Conservation (phyloP, 352 stramenopile genomes). For the Phytophthora pistaciae region DNA sequence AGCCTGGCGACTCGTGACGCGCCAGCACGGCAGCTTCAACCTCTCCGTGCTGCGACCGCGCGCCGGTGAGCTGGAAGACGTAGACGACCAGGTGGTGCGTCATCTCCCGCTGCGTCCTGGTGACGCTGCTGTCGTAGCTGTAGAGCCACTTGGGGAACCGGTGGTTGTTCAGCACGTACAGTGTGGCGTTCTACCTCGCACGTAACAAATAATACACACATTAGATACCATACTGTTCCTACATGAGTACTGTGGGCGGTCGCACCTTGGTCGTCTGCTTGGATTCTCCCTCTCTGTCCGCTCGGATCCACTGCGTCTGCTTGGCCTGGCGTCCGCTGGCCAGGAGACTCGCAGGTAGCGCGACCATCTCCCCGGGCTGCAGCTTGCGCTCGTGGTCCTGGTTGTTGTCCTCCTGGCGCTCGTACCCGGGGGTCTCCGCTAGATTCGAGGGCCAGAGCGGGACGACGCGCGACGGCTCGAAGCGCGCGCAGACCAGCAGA, state of each 20-base stretch:
- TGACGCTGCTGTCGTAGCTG: slow-evolving; percentile 59
- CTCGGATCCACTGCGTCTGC: slow-evolving; percentile 44
- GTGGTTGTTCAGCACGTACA: slow-evolving; percentile 64
- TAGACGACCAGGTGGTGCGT: slow-evolving; percentile 55
- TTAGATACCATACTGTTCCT: not conserved
- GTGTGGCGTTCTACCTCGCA: slow-evolving; percentile 35
- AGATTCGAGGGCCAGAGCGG: slow-evolving; percentile 18
- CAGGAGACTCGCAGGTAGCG: slow-evolving; percentile 27
- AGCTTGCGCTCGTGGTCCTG: slow-evolving; percentile 23
- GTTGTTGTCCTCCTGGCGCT: not conserved
- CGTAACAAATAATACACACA: not conserved
- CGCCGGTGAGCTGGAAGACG: slow-evolving; percentile 34
- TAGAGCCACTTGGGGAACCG: slow-evolving; percentile 64
- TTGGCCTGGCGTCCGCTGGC: slow-evolving; percentile 3
- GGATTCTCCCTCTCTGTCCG: slow-evolving; percentile 42
- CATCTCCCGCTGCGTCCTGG: slow-evolving; percentile 55
- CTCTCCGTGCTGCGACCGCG: slow-evolving; percentile 4
- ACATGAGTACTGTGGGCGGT: not conserved
- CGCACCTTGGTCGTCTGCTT: slow-evolving; percentile 48
- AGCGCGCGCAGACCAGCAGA: slow-evolving; percentile 46
- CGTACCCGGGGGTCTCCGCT: not conserved
- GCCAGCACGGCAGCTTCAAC: slow-evolving; percentile 37
- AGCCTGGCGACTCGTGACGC: slow-evolving; percentile 44
- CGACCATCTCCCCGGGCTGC: slow-evolving; percentile 20
- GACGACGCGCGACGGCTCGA: slow-evolving; percentile 33